phyloP scores from a whole-genome alignment of 768 basidiomycete genomes.

The Asterophora parasitica region DNA sequence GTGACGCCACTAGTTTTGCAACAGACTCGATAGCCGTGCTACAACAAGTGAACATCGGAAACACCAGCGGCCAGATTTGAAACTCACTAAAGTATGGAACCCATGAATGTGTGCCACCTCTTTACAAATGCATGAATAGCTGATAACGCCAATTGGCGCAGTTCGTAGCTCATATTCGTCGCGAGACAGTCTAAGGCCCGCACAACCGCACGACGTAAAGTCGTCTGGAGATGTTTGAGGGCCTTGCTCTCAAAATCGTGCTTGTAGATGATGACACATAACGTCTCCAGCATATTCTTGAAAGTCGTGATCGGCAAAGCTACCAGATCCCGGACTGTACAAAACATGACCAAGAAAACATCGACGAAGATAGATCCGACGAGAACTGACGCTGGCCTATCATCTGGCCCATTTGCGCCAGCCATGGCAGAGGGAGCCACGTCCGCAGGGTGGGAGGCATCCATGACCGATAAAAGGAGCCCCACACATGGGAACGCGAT shows the following conservation, averaged over 20 bases:
- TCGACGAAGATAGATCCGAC: slow-evolving; percentile 66
- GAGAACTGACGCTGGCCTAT: slow-evolving; percentile 38
- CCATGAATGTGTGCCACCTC: slow-evolving; percentile 49
- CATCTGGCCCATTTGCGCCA: slow-evolving; percentile 36
- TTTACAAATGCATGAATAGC: slow-evolving; percentile 60
- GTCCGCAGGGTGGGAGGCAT: slow-evolving; percentile 48
- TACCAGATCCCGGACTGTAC: slow-evolving; percentile 38
- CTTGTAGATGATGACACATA: slow-evolving; percentile 68
- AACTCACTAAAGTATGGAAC: slow-evolving; percentile 50
- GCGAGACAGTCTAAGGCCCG: slow-evolving; percentile 47
- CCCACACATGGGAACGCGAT: slow-evolving; percentile 51
- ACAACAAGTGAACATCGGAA: background rate
- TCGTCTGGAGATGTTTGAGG: slow-evolving; percentile 49
- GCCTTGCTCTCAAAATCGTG: slow-evolving; percentile 59
- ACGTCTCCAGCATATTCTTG: slow-evolving; percentile 58
- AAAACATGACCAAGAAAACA: slow-evolving; percentile 47
- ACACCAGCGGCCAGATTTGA: background rate
- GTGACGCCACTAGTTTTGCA: slow-evolving; percentile 41
- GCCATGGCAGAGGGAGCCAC: slow-evolving; percentile 41
- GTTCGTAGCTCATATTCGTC: slow-evolving; percentile 56
- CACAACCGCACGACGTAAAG: slow-evolving; percentile 48
- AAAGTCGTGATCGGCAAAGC: slow-evolving; percentile 50
- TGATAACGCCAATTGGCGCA: slow-evolving; percentile 61
- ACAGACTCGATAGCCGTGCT: slow-evolving; percentile 54
- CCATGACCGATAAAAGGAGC: slow-evolving; percentile 54